These are phyloP conservation scores for Colletotrichum acutatum DNA, from an alignment of 2,329 filamentous ascomycete species.

Conservation along the genomic window DNA sequence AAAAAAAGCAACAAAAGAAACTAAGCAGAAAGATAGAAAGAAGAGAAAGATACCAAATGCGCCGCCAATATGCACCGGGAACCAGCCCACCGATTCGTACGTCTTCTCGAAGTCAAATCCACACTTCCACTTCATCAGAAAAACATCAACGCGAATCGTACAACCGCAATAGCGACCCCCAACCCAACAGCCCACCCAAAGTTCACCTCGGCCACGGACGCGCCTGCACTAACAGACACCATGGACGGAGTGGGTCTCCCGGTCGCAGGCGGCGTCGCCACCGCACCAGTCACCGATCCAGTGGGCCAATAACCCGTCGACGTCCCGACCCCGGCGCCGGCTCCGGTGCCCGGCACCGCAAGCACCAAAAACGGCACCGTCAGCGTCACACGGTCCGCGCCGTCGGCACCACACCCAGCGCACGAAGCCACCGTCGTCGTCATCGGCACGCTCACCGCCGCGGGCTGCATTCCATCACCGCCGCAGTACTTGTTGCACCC, in stretches of 20 bases:
- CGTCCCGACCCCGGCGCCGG: slow-evolving; percentile 29
- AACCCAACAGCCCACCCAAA: slow-evolving; percentile 16
- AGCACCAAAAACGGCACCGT: slow-evolving; percentile 43
- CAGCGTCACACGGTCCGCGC: slow-evolving; percentile 46
- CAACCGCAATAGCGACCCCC: slow-evolving; percentile 11
- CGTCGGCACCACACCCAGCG: slow-evolving; percentile 44
- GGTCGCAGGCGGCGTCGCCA: not conserved
- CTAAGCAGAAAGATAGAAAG: too few relatives aligned
- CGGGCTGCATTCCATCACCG: slow-evolving; percentile 23
- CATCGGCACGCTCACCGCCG: slow-evolving; percentile 39
- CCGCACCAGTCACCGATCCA: not conserved
- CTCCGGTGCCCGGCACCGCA: slow-evolving; percentile 20
- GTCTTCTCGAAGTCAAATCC: not conserved
- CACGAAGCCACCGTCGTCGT: slow-evolving; percentile 44
- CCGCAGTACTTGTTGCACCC: slow-evolving; percentile 39
- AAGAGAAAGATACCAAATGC: not conserved
- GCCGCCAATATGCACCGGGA: slow-evolving; percentile 28
- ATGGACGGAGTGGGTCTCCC: slow-evolving; percentile 3
- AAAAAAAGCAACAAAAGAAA: not conserved
- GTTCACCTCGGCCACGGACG: slow-evolving; percentile 11
- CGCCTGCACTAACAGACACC: slow-evolving; percentile 15
- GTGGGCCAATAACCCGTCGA: slow-evolving; percentile 17
- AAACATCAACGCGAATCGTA: slow-evolving; percentile 26
- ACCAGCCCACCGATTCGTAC: slow-evolving; percentile 2
- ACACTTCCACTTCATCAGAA: not conserved